Conservation (phyloP, 371 early-diverging fungal species). For the Coemansia sp. region DNA sequence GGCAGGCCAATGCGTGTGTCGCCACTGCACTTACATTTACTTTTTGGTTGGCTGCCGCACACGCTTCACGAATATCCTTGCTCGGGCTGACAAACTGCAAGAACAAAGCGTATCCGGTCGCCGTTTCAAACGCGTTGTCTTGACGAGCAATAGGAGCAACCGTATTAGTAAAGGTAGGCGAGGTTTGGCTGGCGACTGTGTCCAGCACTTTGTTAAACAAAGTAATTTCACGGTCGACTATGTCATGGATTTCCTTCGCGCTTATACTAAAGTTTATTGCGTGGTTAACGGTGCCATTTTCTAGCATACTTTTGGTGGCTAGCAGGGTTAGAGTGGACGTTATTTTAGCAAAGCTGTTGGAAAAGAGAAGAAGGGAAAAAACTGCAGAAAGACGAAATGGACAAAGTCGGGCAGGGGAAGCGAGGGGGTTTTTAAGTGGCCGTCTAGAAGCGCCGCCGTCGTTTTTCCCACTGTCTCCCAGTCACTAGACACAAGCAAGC, state of each 20-base stretch:
- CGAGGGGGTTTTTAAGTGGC: too few species aligned
- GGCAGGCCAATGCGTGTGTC: background rate
- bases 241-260: background rate
- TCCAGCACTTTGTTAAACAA: slow-evolving; percentile 1
- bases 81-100: slow-evolving; percentile 60
- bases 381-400: background rate
- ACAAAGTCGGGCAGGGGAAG: too few species aligned
- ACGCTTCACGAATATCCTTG: slow-evolving; percentile 62
- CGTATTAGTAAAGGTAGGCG: slow-evolving; percentile 55
- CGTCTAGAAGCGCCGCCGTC: too few species aligned
- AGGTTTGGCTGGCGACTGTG: background rate
- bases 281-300: background rate
- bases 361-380: background rate
- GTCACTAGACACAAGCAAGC: too few species aligned
- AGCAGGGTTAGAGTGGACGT: too few species aligned
- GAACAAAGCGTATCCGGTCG: slow-evolving; percentile 49
- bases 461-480: too few species aligned
- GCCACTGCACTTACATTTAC: slow-evolving; percentile 34
- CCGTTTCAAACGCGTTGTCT: slow-evolving; percentile 52
- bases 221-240: background rate
- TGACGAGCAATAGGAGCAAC: slow-evolving; percentile 55
- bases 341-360: background rate
- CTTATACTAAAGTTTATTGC: background rate
- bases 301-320: background rate
- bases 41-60: slow-evolving; percentile 55